Evolutionary conservation across 2,329 filamentous ascomycete genomes (phyloP), one percentile per base, ranked within the genome.

Genomic region (Clarireedia sp.): DNA sequence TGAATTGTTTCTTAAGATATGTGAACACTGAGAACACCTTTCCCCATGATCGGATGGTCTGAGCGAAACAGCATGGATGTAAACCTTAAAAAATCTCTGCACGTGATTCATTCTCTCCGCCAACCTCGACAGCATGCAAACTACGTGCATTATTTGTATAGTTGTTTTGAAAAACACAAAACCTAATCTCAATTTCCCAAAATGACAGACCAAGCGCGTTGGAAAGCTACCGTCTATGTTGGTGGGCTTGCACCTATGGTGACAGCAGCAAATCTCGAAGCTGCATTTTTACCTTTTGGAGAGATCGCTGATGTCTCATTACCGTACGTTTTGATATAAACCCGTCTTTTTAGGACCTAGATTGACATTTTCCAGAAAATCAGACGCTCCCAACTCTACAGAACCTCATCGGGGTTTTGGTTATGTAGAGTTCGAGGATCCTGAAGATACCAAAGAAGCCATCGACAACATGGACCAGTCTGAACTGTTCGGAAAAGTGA

Each of bases 381-480:
- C 90, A 56, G 91, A 96, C 68, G 77, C 85, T 59, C 86, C 87
- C 61, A 90, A 89, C 60, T 83, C 87, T 6, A 83, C 80, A 48
- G 89, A 95, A 41, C 75, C 83, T 29, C 94, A 99, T 70, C 80
- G 91, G 51, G 94, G 95, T 0, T 99, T 97, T 71, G 94, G 91
- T 57, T 97, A 99, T 69, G 89, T 99, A 50, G 94, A 99, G 68
- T 99, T 89, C 67, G 90, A 96, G 66, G 81, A 90, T 56, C 79
- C 83, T 12, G 82, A 86, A 56, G 94, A 99, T 72, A 92, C 91
- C 26, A 85, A 85, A 67, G 92, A 97, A 72, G 94, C 94, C 50
- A 96, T 99, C 70, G 90, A 97, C 77, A 99, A 99, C 69, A 97
- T 99, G 92, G 90, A 99, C 69, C 90, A 96, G 70, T 87, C 91